Base-by-base conservation (phyloP, 768 basidiomycete species). In the Calocybe gangraenosa region DNA sequence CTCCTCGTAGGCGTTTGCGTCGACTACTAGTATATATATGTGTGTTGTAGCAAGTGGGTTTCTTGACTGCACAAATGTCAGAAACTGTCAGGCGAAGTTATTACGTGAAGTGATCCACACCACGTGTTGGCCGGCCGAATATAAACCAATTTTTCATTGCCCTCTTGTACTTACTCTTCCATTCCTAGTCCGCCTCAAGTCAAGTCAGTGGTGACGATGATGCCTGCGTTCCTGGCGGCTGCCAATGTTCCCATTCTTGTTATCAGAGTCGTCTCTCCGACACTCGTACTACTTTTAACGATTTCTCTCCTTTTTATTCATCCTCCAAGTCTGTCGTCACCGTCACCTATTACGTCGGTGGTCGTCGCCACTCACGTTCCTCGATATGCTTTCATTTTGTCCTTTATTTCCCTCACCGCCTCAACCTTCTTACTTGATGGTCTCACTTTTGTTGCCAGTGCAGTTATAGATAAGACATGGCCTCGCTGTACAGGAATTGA, bases 341-440 rank as follows among this genome's bases (percentile, higher is more conserved):
- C 75, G 25, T 84, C 82, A 34, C 80, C 79, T 53, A 90, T 92
- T 59, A 87, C 81, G 31, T 67, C 83, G 42, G 87, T 92, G 61
- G 79, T 91, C 64, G 79, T 90, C 59, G 76, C 82, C 44, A 76
- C 74, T 46, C 71, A 76, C 48, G 71, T 82, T 42, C 92, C 92
- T 33, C 84, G 93, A 58, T 80, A 86, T 48, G 75, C 76, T 33
- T 65, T 82, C 48, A 92, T 97, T 59, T 73, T 93, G 37, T 62
- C 74, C 34, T 68, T 90, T 49, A 72, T 94, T 37, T 78, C 84
- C 40, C 67, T 92, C 42, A 60, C 75, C 18, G 76, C 87, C n/a
- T 62, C 84, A 40, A 82, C 85, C 13, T 94, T 81, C 60, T 70
- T 94, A 40, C 64, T 81, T 22, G 91, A 95, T 58, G 92, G 89